Evolutionary conservation across 768 basidiomycete species (phyloP), one percentile per base, ranked within the genome.

Genomic region (Tephrocybe sp.): DNA sequence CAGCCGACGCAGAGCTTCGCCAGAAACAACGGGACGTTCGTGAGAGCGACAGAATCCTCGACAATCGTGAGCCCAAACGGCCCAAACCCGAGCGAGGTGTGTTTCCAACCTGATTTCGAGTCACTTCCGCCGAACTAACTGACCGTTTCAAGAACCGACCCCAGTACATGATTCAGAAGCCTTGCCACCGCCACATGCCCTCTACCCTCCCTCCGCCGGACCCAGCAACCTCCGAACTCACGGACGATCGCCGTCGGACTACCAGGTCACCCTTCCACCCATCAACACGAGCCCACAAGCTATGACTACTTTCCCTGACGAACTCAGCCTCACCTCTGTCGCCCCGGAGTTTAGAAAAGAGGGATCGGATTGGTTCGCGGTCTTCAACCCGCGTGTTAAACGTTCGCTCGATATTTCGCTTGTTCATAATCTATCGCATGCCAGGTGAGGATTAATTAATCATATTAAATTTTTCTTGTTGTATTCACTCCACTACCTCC

Each of bases 311-410:
- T 78, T 78, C 56, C 74, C 73, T 1, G 80, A 81, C 41, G 79
- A 79, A 31, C 56, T 72, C 37, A 64, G 60, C 49, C 55, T 67
- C 16, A 62, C 63, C 36, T 47, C 54, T 49, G 49, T 79, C 18
- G 75, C 80, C 3, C 65, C 80, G 0, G 82, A 85, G 31, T 68
- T 75, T 47, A 82, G 80, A 64, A 84, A 80, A 57, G 84, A 94
- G 60, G 91, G 91, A 1, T 67, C 71, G 31, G 92, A 94, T 61
- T 95, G 93, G 93, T 88, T 91, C 60, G 90, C 86, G 3, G 74
- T 92, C 37, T 94, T 88, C 73, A 93, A 89, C 63, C 83, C 86
- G 25, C 83, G 86, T 60, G 80, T 82, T 50, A 89, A 90, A 68
- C 72, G 85, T 33, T 76, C 79, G 37, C 73, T 94, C 40, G 91